A percentile compares a stretch with the other conserved stretches of the same genome.
These are phyloP conservation scores for Fraxinus xanthoxyloides DNA, from an alignment of 305 asterid species.

Conservation along the genomic window DNA sequence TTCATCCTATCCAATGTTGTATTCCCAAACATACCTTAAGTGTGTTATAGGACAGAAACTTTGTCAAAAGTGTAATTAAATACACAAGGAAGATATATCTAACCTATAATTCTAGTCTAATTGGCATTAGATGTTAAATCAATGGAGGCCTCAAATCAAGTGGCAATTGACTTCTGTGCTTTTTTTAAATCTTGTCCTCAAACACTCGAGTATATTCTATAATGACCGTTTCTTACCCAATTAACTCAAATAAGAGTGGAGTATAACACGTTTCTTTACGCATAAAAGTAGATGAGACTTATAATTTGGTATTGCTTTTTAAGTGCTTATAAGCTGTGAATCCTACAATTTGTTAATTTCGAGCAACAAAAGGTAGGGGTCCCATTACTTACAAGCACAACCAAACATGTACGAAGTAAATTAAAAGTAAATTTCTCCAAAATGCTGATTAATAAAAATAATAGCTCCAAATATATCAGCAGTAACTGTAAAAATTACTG, in stretches of 20 bases:
- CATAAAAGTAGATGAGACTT: background rate
- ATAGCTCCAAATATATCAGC: background rate
- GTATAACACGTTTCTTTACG: background rate
- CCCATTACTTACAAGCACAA: background rate
- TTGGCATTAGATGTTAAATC: background rate
- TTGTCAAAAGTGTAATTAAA: background rate
- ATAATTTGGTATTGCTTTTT: background rate
- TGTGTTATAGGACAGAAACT: background rate
- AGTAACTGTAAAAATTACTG: background rate
- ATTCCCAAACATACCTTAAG: background rate
- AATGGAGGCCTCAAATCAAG: background rate
- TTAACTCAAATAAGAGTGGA: background rate
- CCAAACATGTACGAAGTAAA: background rate
- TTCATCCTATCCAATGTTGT: background rate
- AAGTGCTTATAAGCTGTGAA: background rate
- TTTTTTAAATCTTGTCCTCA: background rate
- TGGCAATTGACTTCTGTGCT: background rate
- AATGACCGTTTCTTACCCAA: background rate
- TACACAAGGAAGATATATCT: background rate
- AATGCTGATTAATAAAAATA: slow-evolving; percentile 13
- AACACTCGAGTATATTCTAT: background rate
- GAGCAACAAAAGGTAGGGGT: background rate
- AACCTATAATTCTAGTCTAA: background rate
- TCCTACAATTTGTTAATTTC: background rate
- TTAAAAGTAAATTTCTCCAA: slow-evolving; percentile 9